A percentile compares a stretch with the other conserved stretches of the same genome.
Evolutionary conservation across 495 filamentous ascomycete genomes (phyloP).

Genomic region (Baudoinia panamericana): DNA sequence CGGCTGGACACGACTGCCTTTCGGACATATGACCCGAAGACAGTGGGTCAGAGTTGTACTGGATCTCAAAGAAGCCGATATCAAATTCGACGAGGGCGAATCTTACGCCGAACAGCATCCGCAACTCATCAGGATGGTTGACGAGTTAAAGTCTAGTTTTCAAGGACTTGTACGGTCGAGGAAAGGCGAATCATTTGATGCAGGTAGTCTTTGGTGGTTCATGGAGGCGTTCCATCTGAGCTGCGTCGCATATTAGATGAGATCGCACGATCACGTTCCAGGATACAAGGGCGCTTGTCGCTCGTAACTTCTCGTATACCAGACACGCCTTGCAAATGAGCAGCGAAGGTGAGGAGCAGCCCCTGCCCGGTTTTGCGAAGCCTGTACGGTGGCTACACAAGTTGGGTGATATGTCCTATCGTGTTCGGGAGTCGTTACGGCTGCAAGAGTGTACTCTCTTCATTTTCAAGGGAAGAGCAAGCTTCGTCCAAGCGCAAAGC

Average conservation of each 20-base stretch:
- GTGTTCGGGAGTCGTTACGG: no score
- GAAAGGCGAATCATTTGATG: conserved; percentile 1
- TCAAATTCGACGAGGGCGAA: background rate
- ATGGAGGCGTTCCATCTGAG: conserved; percentile 7
- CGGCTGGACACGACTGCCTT: conserved; percentile 5
- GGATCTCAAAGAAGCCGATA: conserved; percentile 5
- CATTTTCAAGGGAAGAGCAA: no score
- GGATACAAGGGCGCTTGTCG: no score
- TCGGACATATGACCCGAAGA: conserved; percentile 4
- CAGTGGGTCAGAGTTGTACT: conserved; percentile 6
- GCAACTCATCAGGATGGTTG: background rate
- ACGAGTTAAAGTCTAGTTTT: background rate
- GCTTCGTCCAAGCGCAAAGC: no score
- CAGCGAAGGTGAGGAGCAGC: no score
- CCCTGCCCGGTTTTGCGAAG: no score
- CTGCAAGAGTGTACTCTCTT: no score
- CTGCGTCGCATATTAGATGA: conserved; percentile 3
- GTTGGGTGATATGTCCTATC: no score
- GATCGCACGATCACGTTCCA: no score
- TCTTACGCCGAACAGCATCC: background rate
- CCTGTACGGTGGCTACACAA: no score
- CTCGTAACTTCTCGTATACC: no score
- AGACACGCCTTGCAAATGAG: no score
- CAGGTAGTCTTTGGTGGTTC: background rate
- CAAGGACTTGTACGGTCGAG: background rate